Conservation (phyloP, 2,329 filamentous ascomycete species). For the Aspergillus sp. region DNA sequence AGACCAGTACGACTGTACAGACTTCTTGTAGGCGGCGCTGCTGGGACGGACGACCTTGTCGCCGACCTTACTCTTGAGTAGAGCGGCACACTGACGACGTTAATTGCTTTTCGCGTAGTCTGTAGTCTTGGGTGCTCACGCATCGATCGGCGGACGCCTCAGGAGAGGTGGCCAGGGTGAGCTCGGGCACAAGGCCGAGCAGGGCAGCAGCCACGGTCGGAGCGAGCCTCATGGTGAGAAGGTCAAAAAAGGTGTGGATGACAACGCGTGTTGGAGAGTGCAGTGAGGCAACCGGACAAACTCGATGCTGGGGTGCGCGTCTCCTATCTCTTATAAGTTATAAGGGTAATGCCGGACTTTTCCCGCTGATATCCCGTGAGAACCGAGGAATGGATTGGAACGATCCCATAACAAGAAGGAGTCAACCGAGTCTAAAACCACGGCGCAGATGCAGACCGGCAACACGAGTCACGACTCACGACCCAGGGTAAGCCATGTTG, state of each 20-base stretch:
- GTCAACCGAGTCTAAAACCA: too few species aligned
- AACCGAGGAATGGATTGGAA: rapidly evolving
- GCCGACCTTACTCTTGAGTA: conserved; percentile 4
- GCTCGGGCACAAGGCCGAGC: not conserved
- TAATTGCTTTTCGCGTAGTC: not conserved
- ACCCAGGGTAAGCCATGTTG: too few species aligned
- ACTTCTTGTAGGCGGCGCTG: conserved; percentile 17
- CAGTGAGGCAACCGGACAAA: not conserved
- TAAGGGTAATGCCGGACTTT: not conserved
- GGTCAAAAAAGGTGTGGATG: not conserved
- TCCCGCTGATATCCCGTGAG: too few species aligned
- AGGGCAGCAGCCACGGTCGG: conserved; percentile 1
- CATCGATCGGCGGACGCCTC: not conserved
- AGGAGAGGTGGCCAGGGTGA: not conserved
- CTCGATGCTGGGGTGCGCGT: not conserved
- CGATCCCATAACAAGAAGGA: too few species aligned
- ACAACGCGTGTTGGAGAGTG: not conserved
- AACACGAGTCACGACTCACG: too few species aligned
- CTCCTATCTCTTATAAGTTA: not conserved
- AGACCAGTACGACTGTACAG: conserved; percentile 23
- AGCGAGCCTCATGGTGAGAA: not conserved
- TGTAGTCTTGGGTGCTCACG: not conserved
- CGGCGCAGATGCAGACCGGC: too few species aligned
- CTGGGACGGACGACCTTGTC: conserved; percentile 22
- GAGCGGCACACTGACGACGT: conserved; percentile 10